Evolutionary conservation across 331 rosid species (phyloP), one percentile per base, ranked within the genome.

Genomic region (Stylosanthes scabra): DNA sequence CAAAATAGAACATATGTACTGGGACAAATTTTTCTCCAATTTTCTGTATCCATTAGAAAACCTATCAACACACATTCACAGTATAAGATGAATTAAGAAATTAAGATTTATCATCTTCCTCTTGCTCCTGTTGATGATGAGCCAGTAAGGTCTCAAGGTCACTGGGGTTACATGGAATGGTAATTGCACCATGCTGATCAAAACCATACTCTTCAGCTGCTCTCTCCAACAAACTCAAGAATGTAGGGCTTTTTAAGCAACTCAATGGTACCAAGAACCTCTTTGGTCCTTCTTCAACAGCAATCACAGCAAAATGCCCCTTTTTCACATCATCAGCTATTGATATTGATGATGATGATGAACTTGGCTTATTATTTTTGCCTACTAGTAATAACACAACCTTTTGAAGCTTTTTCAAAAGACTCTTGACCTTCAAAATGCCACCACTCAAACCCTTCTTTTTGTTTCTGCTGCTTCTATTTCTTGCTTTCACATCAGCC

Each of bases 281-380:
- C 83, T 84, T 85, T 8, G 74, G 65, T 42, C 73, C 80, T 7
- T 83, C 76, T 49, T 74, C 89, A 0, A 70, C 87, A 0, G 91
- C 96, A 29, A 86, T 78, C 70, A 94, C 97, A 3, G 85, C 91
- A 75, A 94, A 89, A 68, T 94, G 97, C 0, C 99, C 97, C 83
- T 85, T 89, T 70, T 86, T 86, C 37, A 86, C 86, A 39, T 91
- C 97, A 11, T 79, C 76, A 0, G 86, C 86, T 44, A 87, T 89
- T 2, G 40, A 59, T 20, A 20, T 20, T 20, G 25, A 20, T 20
- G 25, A 20, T 20, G 6, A 34, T 10, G 40, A 55, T 8, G 74
- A 80, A 25, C 59, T 41, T 6, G 84, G 63, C 67, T 78, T 63
- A 39, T 67, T 72, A 44, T 81, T 81, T 27, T 84, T 80, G 6